phyloP scores from a whole-genome alignment of 2,329 filamentous ascomycete species.

The Leptographium lundbergii region DNA sequence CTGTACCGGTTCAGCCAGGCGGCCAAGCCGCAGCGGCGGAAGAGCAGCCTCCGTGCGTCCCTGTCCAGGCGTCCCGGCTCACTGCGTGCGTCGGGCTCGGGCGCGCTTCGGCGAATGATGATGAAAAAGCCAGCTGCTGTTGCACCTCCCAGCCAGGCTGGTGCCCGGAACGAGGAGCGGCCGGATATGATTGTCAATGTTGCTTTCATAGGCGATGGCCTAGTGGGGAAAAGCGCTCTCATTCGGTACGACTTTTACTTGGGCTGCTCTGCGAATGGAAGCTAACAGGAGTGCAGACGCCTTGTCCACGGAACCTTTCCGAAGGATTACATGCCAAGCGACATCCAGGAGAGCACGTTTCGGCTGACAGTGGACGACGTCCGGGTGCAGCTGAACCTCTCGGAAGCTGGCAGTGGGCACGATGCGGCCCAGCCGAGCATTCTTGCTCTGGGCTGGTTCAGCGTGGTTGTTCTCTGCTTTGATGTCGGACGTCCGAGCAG shows the following conservation, averaged over 20 bases:
- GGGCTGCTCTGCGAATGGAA: background rate
- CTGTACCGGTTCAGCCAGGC: conserved; percentile 3
- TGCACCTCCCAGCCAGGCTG: background rate
- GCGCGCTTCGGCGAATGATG: conserved; percentile 8
- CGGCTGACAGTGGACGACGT: conserved; percentile 6
- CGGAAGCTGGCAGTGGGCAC: conserved; percentile 9
- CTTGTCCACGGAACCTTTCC: conserved; percentile 9
- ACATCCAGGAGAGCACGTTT: conserved; percentile 6
- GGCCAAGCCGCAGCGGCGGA: background rate
- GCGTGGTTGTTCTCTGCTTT: conserved; percentile 13
- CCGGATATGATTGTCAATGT: conserved; percentile 13
- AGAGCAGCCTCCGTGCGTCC: conserved; percentile 3
- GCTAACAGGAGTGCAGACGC: background rate
- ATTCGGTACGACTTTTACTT: conserved; percentile 8
- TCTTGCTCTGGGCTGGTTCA: conserved; percentile 11
- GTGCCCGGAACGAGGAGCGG: conserved; percentile 5
- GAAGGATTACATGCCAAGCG: conserved; percentile 8
- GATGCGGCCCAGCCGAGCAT: conserved; percentile 7
- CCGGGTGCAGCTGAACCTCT: conserved; percentile 10
- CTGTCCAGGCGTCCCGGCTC: conserved; percentile 2
- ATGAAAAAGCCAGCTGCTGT: conserved; percentile 1
- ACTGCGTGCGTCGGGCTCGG: conserved; percentile 2
- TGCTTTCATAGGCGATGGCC: conserved; percentile 11
- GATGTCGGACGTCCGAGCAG: conserved; percentile 8
- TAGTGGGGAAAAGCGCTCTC: conserved; percentile 12